A percentile compares a stretch with the other conserved stretches of the same genome.
phyloP scores from a whole-genome alignment of 2,329 filamentous ascomycete species.

The Lachnellula arida region DNA sequence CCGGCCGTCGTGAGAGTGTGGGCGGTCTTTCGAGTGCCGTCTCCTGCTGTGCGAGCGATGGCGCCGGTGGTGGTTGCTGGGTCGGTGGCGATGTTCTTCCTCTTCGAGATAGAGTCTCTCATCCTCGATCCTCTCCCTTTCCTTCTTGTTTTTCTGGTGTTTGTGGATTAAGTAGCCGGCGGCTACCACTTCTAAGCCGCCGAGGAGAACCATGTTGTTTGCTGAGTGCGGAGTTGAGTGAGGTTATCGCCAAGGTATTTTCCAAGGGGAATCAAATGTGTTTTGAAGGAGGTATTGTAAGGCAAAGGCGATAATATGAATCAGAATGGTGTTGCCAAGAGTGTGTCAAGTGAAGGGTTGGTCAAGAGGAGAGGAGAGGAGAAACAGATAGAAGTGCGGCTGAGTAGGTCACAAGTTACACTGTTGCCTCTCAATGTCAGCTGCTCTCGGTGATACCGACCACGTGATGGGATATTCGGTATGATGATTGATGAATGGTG shows the following conservation, averaged over 20 bases:
- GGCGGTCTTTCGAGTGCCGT: slow-evolving; percentile 8
- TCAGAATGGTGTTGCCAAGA: not conserved
- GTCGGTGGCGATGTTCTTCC: slow-evolving; percentile 21
- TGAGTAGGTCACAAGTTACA: not conserved
- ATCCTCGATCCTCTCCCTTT: slow-evolving; percentile 23
- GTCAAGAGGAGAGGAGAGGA: not conserved
- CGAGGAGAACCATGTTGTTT: slow-evolving; percentile 50
- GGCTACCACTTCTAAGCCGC: slow-evolving; percentile 29
- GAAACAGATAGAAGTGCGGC: not conserved
- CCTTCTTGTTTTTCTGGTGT: slow-evolving; percentile 28
- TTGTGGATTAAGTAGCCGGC: slow-evolving; percentile 29
- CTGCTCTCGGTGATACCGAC: not conserved
- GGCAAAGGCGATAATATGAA: not conserved
- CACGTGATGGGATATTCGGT: not conserved
- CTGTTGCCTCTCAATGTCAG: not conserved
- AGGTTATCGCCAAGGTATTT: not conserved
- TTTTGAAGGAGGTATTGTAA: not conserved
- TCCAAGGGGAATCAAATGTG: not conserved
- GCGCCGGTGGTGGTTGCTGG: slow-evolving; percentile 13
- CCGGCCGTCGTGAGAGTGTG: slow-evolving; percentile 14
- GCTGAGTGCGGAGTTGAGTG: not conserved
- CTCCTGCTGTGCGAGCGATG: slow-evolving; percentile 17
- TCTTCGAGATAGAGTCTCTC: slow-evolving; percentile 24
- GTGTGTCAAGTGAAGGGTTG: not conserved
- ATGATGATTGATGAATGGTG: not conserved